Evolutionary conservation across 257 asterid genomes (phyloP).

Genomic region (Penstemon barbatus): DNA sequence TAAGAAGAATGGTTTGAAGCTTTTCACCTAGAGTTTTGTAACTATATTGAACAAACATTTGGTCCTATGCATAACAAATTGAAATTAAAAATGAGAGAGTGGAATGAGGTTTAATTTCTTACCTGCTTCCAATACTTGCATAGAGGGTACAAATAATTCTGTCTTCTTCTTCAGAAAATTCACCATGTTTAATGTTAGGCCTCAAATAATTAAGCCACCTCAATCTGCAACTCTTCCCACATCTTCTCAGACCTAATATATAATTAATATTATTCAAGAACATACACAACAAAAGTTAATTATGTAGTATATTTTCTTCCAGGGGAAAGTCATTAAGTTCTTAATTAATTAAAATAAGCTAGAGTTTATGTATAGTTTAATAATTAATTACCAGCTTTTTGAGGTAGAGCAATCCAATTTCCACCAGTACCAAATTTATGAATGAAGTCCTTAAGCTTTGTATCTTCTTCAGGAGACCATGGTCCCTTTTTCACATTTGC

Average conservation of each 20-base stretch:
- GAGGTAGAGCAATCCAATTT: slow-evolving; percentile 15
- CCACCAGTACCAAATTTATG: slow-evolving; percentile 41
- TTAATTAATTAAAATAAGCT: neutral
- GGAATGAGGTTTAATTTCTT: neutral
- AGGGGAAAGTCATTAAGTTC: neutral
- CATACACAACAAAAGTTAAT: neutral
- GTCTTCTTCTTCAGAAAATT: slow-evolving; percentile 46
- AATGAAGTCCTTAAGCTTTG: slow-evolving; percentile 38
- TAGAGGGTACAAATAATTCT: slow-evolving; percentile 39
- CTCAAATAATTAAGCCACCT: too few species aligned
- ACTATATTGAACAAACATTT: too few species aligned
- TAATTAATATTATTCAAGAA: neutral
- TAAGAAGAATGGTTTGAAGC: too few species aligned
- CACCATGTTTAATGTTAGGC: slow-evolving; percentile 38
- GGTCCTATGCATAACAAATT: too few species aligned
- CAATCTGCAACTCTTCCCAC: too few species aligned
- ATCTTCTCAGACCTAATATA: slow-evolving; percentile 35
- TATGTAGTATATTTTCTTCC: too few species aligned
- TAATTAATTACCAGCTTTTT: slow-evolving; percentile 30
- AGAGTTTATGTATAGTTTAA: too few species aligned
- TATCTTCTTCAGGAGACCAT: slow-evolving; percentile 47
- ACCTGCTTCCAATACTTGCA: slow-evolving; percentile 44
- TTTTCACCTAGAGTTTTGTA: too few species aligned
- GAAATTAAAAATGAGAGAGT: neutral
- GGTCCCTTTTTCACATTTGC: slow-evolving; percentile 42